Conservation (phyloP, 2,329 filamentous ascomycete genomes). For the Cryphonectria nitschkei region DNA sequence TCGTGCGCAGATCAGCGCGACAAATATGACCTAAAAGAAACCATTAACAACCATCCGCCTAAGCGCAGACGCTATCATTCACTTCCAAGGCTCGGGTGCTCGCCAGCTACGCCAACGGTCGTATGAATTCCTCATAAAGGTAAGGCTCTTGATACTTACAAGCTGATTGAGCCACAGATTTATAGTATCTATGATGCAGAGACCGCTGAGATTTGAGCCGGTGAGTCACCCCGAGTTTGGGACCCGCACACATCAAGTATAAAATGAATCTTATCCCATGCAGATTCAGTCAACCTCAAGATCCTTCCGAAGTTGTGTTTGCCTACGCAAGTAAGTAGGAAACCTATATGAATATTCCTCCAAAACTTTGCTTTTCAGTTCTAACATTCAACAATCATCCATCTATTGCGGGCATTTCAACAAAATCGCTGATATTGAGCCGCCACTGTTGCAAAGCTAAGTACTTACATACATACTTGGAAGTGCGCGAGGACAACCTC, state of each 20-base stretch:
- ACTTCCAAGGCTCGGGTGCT: neutral
- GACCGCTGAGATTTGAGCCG: neutral
- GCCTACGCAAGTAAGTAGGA: too few relatives aligned
- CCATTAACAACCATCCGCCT: neutral
- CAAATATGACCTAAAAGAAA: neutral
- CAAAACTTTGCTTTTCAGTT: too few relatives aligned
- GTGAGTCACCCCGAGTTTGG: neutral
- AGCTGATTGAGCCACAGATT: too few relatives aligned
- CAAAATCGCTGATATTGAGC: neutral
- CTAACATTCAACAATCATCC: too few relatives aligned
- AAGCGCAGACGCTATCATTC: neutral
- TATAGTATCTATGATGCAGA: neutral
- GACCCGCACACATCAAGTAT: neutral
- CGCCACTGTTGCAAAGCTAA: neutral
- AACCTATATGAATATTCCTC: too few relatives aligned
- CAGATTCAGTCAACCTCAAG: neutral
- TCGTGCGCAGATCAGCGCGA: neutral
- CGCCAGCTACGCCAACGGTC: too few relatives aligned
- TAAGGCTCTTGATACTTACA: neutral
- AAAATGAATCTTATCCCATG: neutral
- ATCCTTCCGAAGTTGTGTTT: neutral
- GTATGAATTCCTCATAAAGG: neutral
- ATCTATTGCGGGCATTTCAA: neutral
- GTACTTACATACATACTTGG: neutral
- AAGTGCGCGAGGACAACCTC: neutral